Base-by-base conservation (phyloP, 257 asterid genomes). In the Ligustrum vulgare region DNA sequence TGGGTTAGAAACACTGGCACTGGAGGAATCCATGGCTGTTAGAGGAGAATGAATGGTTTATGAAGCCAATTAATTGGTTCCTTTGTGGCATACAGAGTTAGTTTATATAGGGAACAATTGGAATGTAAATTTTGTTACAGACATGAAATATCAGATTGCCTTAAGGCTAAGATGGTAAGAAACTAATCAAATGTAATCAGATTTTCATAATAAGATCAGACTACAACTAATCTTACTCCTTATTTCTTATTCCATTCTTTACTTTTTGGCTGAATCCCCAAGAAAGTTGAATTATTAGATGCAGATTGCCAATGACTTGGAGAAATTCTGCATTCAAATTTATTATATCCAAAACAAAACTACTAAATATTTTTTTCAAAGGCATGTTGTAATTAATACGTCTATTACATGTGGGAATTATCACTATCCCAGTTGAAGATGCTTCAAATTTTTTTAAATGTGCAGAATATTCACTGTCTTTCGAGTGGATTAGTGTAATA, bases 331-430 rank as follows among this genome's bases (percentile, higher is more conserved):
- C 13, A 64, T 45, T 65, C 22, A 74, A 32, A 43, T n/a, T 45
- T 74, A 39, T 47, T 32, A 16, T 47, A 66, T 67, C 32, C 10
- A 8, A 8, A 37, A 36, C 2, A 5, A 34, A 35, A 35, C 39
- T 35, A 1, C 71, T 36, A 31, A n/a, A 9, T 54, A 8, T 69
- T 32, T 76, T 76, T 36, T 41, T 13, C 5, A 4, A 63, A 60
- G 67, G 36, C 80, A 76, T 70, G 49, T 0, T 11, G 77, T 65
- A 33, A 65, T 71, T 31, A 77, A 64, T 72, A 65, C n/a, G 2
- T 32, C 8, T 70, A 11, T 67, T 32, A 35, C 56, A 62, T 0
- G 54, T 39, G 54, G 33, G 39, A 13, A 64, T 45, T 77, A 31
- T 47, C 9, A 67, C 16, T 34, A 72, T 45, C 77, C 22, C 54